Conservation (phyloP, 257 asterid genomes). For the Jasminum sambac region DNA sequence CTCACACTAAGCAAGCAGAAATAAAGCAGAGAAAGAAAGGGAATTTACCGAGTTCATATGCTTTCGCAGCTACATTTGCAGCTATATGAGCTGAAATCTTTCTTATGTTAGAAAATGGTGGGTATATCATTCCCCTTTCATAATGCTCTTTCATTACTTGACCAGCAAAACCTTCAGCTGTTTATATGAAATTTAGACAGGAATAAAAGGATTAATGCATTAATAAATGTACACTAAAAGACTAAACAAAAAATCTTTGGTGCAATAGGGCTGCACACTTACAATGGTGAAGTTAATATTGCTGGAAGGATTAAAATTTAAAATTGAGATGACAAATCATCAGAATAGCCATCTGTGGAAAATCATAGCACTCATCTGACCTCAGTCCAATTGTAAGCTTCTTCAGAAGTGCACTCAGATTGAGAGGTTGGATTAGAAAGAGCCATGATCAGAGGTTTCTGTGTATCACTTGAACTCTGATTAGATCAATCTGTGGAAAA, state of each 20-base stretch:
- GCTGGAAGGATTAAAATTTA: not conserved
- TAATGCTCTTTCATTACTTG: slow-evolving; percentile 87
- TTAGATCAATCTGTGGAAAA: slow-evolving; percentile 23
- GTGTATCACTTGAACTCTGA: slow-evolving; percentile 21
- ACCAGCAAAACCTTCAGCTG: slow-evolving; percentile 95
- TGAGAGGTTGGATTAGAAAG: slow-evolving; percentile 96
- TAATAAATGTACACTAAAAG: too few relatives aligned
- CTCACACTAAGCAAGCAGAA: not conserved
- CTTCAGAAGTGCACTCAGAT: slow-evolving; percentile 98
- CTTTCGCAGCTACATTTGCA: slow-evolving; percentile 93
- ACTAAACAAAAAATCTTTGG: too few relatives aligned
- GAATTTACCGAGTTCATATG: slow-evolving; percentile 78
- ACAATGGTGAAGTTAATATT: slow-evolving; percentile 40
- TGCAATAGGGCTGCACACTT: slow-evolving; percentile 35
- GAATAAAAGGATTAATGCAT: not conserved
- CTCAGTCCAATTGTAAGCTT: slow-evolving; percentile 91
- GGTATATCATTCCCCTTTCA: slow-evolving; percentile 87
- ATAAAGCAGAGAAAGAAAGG: not conserved
- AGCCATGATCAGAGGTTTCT: slow-evolving; percentile 96
- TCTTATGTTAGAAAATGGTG: slow-evolving; percentile 74
- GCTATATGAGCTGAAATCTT: slow-evolving; percentile 89
- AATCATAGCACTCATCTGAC: slow-evolving; percentile 36
- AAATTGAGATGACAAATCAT: slow-evolving; percentile 1
- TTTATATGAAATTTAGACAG: slow-evolving; percentile 21
- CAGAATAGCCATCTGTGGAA: not conserved